Percentiles rank a stretch among this genome's conserved stretches.
Evolutionary conservation across 306 rosid genomes (phyloP).

Genomic region (Prunus dulcis): DNA sequence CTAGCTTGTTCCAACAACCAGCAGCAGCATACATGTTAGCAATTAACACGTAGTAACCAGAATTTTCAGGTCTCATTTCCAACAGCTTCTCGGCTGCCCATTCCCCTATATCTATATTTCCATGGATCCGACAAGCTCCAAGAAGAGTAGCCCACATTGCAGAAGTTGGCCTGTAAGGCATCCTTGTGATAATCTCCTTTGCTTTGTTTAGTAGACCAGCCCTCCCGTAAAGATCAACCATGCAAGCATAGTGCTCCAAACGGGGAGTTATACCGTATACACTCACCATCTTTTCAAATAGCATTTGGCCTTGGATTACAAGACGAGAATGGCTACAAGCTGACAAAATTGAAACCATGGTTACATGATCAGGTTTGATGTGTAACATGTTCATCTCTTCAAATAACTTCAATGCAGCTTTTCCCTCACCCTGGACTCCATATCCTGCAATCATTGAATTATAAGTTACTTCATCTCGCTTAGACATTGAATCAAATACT

Average conservation of each 20-base stretch:
- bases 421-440: conserved; percentile 81
- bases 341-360: conserved; percentile 74
- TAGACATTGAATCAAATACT: conserved; percentile 65
- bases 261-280: conserved; percentile 49
- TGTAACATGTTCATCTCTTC: conserved; percentile 60
- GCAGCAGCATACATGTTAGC: conserved; percentile 93
- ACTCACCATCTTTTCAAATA: conserved; percentile 56
- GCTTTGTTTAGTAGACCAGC: conserved; percentile 75
- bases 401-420: conserved; percentile 56
- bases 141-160: conserved; percentile 91
- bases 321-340: conserved; percentile 95
- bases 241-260: conserved; percentile 76
- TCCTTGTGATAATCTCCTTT: conserved; percentile 50
- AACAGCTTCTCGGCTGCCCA: conserved; percentile 86
- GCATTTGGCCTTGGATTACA: conserved; percentile 45
- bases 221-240: conserved; percentile 87
- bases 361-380: conserved; percentile 73
- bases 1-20: conserved; percentile 69
- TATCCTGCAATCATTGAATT: conserved; percentile 84
- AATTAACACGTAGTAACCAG: conserved; percentile 81
- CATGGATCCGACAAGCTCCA: conserved; percentile 76
- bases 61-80: conserved; percentile 65
- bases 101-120: conserved; percentile 61
- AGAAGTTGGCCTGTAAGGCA: conserved; percentile 81
- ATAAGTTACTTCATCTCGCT: conserved; percentile 74